Conservation (phyloP, 176 grass and related monocot species). For the Pontederia paniculata region DNA sequence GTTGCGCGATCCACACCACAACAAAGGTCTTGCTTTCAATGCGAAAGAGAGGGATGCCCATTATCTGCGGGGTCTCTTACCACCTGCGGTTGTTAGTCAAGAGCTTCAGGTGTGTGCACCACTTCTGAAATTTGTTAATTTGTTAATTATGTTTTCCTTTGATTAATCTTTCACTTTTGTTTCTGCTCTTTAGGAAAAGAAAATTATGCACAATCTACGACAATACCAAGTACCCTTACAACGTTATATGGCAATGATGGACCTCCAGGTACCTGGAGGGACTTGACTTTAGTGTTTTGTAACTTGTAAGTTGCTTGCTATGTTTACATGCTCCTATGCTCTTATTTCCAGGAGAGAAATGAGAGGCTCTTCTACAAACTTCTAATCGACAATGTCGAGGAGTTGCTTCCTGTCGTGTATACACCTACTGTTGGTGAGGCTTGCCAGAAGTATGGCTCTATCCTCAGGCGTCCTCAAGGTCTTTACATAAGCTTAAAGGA, state of each 20-base stretch:
- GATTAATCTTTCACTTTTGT: not conserved
- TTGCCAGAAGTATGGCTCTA: slow-evolving; percentile 86
- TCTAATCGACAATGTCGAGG: slow-evolving; percentile 76
- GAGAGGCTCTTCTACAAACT: slow-evolving; percentile 89
- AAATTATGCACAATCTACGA: slow-evolving; percentile 64
- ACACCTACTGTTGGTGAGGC: slow-evolving; percentile 94
- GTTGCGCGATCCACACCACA: slow-evolving; percentile 75
- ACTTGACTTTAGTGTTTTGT: not conserved
- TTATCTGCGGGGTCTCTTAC: slow-evolving; percentile 72
- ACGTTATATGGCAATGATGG: slow-evolving; percentile 70
- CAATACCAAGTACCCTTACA: slow-evolving; percentile 60
- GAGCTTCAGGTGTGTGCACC: slow-evolving; percentile 16
- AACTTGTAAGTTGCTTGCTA: not conserved
- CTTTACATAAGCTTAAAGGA: slow-evolving; percentile 82
- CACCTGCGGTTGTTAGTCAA: slow-evolving; percentile 43
- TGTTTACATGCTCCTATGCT: not conserved
- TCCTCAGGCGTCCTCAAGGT: slow-evolving; percentile 65
- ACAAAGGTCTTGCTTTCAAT: slow-evolving; percentile 75
- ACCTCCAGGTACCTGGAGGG: slow-evolving; percentile 43
- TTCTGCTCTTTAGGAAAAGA: slow-evolving; percentile 48
- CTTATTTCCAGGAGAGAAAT: slow-evolving; percentile 54
- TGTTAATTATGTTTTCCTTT: not conserved
- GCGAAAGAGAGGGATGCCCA: slow-evolving; percentile 54
- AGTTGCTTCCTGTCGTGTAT: slow-evolving; percentile 82
- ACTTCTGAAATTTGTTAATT: too few relatives aligned